Evolutionary conservation across 2,329 filamentous ascomycete species (phyloP), one percentile per base, ranked within the genome.

Genomic region (Huntiella omanensis): DNA sequence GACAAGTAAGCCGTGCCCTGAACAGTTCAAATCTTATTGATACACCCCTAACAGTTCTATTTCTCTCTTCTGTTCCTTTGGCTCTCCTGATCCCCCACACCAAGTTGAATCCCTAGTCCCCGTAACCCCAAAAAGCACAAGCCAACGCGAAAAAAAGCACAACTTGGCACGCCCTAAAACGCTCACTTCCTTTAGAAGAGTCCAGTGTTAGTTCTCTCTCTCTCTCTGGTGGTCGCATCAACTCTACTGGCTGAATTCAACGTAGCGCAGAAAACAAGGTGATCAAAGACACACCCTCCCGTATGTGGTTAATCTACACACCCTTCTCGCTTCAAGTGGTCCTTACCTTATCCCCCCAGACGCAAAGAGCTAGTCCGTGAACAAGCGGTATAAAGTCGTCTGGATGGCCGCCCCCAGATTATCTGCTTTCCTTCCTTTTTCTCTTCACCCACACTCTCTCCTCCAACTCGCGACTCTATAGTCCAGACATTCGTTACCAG

Each of bases 401-500:
- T 55, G 60, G 58, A 60, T 59, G 58, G 60, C 60, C 57, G 55
- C 51, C 53, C 58, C 54, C 33, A 35, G 28, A 38, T 52, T 53
- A 54, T 54, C 22, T 28, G 10, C 16, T 44, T 43, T 52, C 52
- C 56, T 16, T 45, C 48, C 32, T 52, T 58, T 57, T 53, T 53
- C 53, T 64, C 64, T 57, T 66, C 64, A 68, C 68, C 63, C 67
- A 67, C 67, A 64, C 65, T 65, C 67, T 54, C 56, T 59, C 66
- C 44, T 49, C 28, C 44, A 33, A 15, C 40, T 49, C 44, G 34
- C 32, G 44, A 46, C 48, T 49, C 47, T 47, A 33, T 40, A 32
- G 44, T 47, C 48, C 44, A 49, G 42, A 49, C 48, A 49, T 49
- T 49, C 48, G 48, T 49, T 49, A 49, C 44, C 48, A 49, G 19